phyloP scores from a whole-genome alignment of 257 asterid species.

The Thymus quinquecostatus region DNA sequence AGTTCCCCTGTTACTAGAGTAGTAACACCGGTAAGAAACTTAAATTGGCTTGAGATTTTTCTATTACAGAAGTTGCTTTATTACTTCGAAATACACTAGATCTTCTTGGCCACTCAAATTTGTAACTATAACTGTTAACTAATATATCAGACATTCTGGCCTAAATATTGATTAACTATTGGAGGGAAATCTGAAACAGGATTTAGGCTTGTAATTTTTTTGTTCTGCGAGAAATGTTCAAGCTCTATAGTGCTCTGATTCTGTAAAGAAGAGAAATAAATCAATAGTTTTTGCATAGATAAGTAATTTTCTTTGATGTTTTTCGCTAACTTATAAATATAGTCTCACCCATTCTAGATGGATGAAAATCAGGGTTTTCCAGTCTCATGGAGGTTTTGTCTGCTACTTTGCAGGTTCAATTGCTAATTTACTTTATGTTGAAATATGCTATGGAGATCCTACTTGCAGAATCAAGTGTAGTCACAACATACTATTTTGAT shows the following conservation, averaged over 20 bases:
- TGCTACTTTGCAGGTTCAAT: conserved; percentile 72
- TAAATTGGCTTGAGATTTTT: not conserved
- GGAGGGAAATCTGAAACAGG: not conserved
- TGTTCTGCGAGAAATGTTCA: too few relatives aligned
- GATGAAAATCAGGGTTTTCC: not conserved
- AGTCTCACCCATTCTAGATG: not conserved
- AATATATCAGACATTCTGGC: too few relatives aligned
- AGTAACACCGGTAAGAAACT: not conserved
- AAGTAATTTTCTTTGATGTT: not conserved
- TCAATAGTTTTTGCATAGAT: not conserved
- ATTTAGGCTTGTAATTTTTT: not conserved
- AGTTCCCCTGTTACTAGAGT: not conserved
- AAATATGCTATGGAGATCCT: conserved; percentile 92
- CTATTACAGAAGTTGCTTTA: not conserved
- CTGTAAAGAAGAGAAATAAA: not conserved
- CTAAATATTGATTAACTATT: not conserved
- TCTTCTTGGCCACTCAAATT: not conserved
- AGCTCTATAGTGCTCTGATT: not conserved
- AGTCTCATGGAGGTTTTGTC: conserved; percentile 13
- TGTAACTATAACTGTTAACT: not conserved
- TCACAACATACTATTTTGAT: conserved; percentile 75
- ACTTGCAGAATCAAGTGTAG: conserved; percentile 91
- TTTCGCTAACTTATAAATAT: not conserved
- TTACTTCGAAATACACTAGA: not conserved
- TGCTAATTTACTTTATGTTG: conserved; percentile 92